phyloP scores from a whole-genome alignment of 768 basidiomycete species.

The Sarcomyxa edulis region DNA sequence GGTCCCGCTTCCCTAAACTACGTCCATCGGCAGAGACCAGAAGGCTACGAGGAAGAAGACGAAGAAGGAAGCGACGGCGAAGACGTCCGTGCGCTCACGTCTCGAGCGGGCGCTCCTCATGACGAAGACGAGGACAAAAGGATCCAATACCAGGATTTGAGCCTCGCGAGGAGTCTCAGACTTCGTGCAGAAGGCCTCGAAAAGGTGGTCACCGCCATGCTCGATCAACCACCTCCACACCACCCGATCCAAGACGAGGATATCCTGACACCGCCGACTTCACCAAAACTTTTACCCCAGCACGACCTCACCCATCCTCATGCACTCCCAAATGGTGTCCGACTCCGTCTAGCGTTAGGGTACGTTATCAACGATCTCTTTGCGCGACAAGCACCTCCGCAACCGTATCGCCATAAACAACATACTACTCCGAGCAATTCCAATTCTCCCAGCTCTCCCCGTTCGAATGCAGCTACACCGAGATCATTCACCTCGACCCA shows the following conservation, averaged over 20 bases:
- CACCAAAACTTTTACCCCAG: conserved; percentile 35
- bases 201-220: conserved; percentile 77
- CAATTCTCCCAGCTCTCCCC: too few species aligned
- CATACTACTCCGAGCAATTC: conserved; percentile 16
- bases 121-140: conserved; percentile 57
- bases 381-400: conserved; percentile 59
- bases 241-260: conserved; percentile 55
- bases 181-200: conserved; percentile 78
- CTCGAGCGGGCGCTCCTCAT: conserved; percentile 38
- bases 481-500: too few species aligned
- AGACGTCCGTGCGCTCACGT: conserved; percentile 42
- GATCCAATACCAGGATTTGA: conserved; percentile 52
- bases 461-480: too few species aligned
- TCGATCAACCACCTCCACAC: conserved; percentile 69
- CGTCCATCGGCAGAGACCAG: conserved; percentile 60
- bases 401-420: conserved; percentile 37
- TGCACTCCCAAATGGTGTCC: conserved; percentile 74
- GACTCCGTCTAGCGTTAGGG: conserved; percentile 68
- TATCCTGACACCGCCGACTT: conserved; percentile 43
- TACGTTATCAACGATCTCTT: conserved; percentile 82
- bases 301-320: conserved; percentile 40
- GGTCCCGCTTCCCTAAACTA: conserved; percentile 58
- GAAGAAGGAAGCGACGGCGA: conserved; percentile 65
- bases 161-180: conserved; percentile 57
- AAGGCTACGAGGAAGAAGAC: conserved; percentile 74